Percentiles rank a stretch among this genome's conserved stretches.
Evolutionary conservation across 73 alveolate species (phyloP).

Genomic region (Stentor coeruleus): DNA sequence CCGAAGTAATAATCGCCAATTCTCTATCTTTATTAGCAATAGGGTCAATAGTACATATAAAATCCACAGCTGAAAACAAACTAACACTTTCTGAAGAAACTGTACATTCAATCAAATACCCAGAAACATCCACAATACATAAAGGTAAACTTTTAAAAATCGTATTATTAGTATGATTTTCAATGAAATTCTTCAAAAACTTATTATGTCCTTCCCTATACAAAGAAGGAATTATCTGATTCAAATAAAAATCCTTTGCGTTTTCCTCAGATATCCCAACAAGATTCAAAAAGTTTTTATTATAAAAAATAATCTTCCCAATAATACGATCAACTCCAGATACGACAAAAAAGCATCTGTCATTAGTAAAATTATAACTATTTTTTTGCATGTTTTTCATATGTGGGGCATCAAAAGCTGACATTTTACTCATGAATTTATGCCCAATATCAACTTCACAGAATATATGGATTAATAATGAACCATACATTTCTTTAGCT

Average conservation of each 20-base stretch:
- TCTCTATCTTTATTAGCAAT: background rate
- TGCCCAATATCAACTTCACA: background rate
- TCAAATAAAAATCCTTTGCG: background rate
- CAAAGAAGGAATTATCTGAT: background rate
- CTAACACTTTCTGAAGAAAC: background rate
- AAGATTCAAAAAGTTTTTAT: no score
- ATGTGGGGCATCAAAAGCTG: background rate
- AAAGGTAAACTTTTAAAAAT: background rate
- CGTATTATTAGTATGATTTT: background rate
- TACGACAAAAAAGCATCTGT: background rate
- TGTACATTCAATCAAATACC: background rate
- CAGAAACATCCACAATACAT: background rate
- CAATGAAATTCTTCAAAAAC: background rate
- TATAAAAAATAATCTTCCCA: background rate
- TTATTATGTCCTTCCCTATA: background rate
- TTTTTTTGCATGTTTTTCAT: background rate
- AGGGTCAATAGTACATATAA: background rate
- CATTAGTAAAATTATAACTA: background rate
- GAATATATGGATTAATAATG: background rate
- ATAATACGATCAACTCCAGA: background rate
- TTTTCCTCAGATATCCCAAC: background rate
- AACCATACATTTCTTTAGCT: background rate
- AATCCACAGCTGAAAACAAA: background rate
- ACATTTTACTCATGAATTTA: no score
- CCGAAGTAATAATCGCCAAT: background rate